Conservation (phyloP, 1,284 basidiomycete species). For the Schizophyllum amplum region DNA sequence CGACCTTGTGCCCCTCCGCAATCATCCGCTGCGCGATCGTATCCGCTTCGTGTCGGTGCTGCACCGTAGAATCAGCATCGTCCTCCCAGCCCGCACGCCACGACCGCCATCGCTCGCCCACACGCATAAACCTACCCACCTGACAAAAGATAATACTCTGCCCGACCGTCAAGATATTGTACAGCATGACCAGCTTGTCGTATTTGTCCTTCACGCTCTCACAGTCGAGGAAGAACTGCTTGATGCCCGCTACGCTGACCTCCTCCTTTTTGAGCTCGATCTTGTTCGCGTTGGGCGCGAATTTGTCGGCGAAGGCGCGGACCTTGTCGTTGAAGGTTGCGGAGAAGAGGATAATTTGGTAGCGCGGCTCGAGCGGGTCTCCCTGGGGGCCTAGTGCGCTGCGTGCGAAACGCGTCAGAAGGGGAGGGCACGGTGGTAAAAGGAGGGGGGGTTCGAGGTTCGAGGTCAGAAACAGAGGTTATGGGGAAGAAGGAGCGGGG, state of each 20-base stretch:
- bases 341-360: constrained; percentile 93
- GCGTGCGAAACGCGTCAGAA: neutral
- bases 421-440: neutral
- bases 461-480: no score
- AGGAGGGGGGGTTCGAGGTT: constrained; percentile 10
- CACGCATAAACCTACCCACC: constrained; percentile 31
- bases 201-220: constrained; percentile 88
- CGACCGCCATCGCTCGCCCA: neutral
- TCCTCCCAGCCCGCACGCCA: neutral
- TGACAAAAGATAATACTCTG: constrained; percentile 98
- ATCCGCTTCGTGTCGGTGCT: constrained; percentile 91
- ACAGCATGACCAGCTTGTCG: constrained; percentile 89
- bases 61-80: constrained; percentile 10
- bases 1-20: constrained; percentile 92
- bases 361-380: neutral
- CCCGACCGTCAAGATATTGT: constrained; percentile 88
- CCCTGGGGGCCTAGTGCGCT: neutral
- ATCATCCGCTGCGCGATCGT: constrained; percentile 88
- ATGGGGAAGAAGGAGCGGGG: neutral
- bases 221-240: constrained; percentile 98
- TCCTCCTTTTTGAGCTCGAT: constrained; percentile 95
- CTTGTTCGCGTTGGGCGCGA: constrained; percentile 93
- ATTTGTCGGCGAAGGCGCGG: constrained; percentile 81
- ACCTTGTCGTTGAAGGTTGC: constrained; percentile 97
- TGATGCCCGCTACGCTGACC: constrained; percentile 89